Conservation (phyloP, 1,139 yeast species). For the Hyphopichia burtonii region DNA sequence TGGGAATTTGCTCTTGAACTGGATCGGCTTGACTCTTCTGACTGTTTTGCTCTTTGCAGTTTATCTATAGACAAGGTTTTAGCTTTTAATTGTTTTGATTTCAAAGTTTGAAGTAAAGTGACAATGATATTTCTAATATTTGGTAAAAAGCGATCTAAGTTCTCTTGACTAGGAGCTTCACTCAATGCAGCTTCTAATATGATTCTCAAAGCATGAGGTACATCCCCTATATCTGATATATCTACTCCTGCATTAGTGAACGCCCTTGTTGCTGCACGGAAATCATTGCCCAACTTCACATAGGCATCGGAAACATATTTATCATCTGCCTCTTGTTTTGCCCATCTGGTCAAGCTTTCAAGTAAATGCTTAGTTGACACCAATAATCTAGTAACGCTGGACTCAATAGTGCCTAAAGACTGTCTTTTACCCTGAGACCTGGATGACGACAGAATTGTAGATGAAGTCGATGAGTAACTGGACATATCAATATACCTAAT, state of each 20-base stretch:
- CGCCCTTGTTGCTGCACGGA: constrained; percentile 73
- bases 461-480: constrained; percentile 1
- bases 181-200: constrained; percentile 86
- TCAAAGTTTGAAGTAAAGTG: constrained; percentile 73
- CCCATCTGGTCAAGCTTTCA: constrained; percentile 90
- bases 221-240: constrained; percentile 43
- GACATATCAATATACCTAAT: too few relatives aligned
- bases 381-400: constrained; percentile 76
- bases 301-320: constrained; percentile 87
- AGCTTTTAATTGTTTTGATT: constrained; percentile 68
- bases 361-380: constrained; percentile 87
- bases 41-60: constrained; percentile 6
- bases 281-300: constrained; percentile 91
- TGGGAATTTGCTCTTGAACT: constrained; percentile 10
- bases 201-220: constrained; percentile 50
- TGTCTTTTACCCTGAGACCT: constrained; percentile 19
- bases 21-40: constrained; percentile 2
- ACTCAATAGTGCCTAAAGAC: constrained; percentile 67
- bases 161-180: constrained; percentile 82
- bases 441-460: background rate
- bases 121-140: constrained; percentile 85
- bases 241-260: constrained; percentile 41
- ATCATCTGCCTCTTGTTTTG: constrained; percentile 73
- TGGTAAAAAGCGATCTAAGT: constrained; percentile 78
- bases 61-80: constrained; percentile 33